Conservation (phyloP, 805 yeast species). For the Zygotorulaspora chibaensis region DNA sequence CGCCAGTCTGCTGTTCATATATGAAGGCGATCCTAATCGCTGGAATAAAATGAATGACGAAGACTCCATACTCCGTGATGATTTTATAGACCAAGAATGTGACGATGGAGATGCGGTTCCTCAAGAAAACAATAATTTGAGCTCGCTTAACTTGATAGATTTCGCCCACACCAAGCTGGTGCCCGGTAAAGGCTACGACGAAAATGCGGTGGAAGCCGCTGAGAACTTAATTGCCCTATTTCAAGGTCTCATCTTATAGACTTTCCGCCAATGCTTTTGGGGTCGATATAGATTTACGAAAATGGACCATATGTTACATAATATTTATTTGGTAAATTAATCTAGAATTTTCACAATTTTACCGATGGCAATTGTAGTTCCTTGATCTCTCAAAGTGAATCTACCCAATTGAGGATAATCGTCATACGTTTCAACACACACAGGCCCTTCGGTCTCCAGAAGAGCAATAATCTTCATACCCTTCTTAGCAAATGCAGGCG, state of each 20-base stretch:
- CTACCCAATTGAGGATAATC: constrained; percentile 97
- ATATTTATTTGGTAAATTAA: constrained; percentile 7
- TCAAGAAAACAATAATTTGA: constrained; percentile 36
- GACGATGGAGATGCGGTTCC: constrained; percentile 33
- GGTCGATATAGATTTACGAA: neutral
- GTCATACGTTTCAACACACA: constrained; percentile 88
- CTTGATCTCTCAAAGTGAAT: constrained; percentile 98
- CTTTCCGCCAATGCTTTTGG: neutral
- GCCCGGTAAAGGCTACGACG: constrained; percentile 67
- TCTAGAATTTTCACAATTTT: constrained; percentile 85
- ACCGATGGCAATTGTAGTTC: constrained; percentile 97
- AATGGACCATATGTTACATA: constrained; percentile 2
- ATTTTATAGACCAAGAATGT: constrained; percentile 32
- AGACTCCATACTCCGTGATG: constrained; percentile 39
- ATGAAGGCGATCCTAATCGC: constrained; percentile 58
- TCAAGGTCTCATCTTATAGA: constrained; percentile 19
- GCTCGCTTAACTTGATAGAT: constrained; percentile 69
- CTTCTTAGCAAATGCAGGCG: constrained; percentile 97
- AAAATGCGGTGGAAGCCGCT: constrained; percentile 64
- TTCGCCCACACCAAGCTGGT: constrained; percentile 79
- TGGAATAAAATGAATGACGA: constrained; percentile 45
- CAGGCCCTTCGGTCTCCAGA: constrained; percentile 78
- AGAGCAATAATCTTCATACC: constrained; percentile 98
- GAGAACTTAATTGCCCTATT: constrained; percentile 52
- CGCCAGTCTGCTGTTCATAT: constrained; percentile 67